A percentile compares a stretch with the other conserved stretches of the same genome.
These are phyloP conservation scores for Pseudodiploospora longispora DNA, from an alignment of 2,329 filamentous ascomycete species.

Conservation along the genomic window DNA sequence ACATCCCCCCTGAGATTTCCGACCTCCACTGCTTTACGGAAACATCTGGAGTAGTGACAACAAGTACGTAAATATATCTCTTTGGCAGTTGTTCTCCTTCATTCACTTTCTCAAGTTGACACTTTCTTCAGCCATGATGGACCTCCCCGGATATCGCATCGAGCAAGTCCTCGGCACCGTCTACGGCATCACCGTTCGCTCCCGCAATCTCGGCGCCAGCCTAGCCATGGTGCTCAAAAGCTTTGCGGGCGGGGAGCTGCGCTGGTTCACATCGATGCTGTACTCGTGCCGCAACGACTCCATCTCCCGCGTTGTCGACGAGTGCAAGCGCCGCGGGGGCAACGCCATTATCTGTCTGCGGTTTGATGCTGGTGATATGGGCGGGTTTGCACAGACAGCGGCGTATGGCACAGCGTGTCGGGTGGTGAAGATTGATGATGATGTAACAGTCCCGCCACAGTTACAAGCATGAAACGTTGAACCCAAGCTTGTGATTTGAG, in stretches of 20 bases:
- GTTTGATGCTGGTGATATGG: slow-evolving; percentile 49
- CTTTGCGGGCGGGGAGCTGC: slow-evolving; percentile 50
- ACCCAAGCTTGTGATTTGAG: too few species aligned
- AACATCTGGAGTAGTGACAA: slow-evolving; percentile 52
- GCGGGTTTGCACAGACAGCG: slow-evolving; percentile 49
- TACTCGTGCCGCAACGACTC: slow-evolving; percentile 52
- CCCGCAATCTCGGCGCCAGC: slow-evolving; percentile 49
- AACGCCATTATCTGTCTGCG: slow-evolving; percentile 53
- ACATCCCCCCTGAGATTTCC: slow-evolving; percentile 32
- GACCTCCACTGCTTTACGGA: slow-evolving; percentile 53
- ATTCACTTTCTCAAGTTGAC: neutral
- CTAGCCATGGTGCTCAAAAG: slow-evolving; percentile 49
- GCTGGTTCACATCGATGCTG: slow-evolving; percentile 51
- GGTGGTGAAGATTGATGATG: slow-evolving; percentile 45
- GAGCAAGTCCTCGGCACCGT: slow-evolving; percentile 49
- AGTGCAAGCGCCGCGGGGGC: slow-evolving; percentile 48
- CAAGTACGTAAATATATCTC: slow-evolving; percentile 24
- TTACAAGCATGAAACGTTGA: slow-evolving; percentile 11
- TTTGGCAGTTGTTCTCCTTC: neutral
- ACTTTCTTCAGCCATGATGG: slow-evolving; percentile 43
- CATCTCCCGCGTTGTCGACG: slow-evolving; percentile 45
- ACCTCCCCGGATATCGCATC: slow-evolving; percentile 53
- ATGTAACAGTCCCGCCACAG: slow-evolving; percentile 17
- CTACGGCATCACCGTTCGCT: slow-evolving; percentile 49
- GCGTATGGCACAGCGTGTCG: slow-evolving; percentile 53